A percentile compares a stretch with the other conserved stretches of the same genome.
These are phyloP conservation scores for Fragilaria radians DNA, from an alignment of 108 stramenopile species.

Conservation along the genomic window DNA sequence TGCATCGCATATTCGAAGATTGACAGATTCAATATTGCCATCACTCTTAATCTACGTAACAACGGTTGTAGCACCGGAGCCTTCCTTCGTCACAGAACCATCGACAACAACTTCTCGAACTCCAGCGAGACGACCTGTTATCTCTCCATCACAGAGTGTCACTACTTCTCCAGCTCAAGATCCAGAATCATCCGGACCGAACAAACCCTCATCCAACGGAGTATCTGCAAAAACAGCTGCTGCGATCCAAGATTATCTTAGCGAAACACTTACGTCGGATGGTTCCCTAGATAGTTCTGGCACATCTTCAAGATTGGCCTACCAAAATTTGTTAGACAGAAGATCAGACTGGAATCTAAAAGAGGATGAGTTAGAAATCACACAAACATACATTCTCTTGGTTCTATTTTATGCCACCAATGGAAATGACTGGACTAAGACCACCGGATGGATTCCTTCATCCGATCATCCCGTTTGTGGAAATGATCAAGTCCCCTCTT, in stretches of 20 bases:
- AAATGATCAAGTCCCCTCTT: neutral
- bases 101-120: too few species aligned
- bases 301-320: constrained; percentile 26
- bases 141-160: too few species aligned
- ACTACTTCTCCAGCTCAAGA: too few species aligned
- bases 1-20: too few species aligned
- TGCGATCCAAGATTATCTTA: constrained; percentile 15
- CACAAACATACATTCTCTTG: constrained; percentile 46
- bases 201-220: too few species aligned
- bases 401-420: constrained; percentile 40
- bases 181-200: too few species aligned
- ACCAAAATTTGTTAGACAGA: constrained; percentile 1
- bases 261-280: constrained; percentile 21
- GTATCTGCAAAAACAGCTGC: too few species aligned
- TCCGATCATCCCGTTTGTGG: constrained; percentile 14
- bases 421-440: constrained; percentile 48
- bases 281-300: constrained; percentile 13
- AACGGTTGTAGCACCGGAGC: constrained; percentile 51
- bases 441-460: constrained; percentile 16
- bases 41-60: constrained; percentile 44
- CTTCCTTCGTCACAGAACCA: constrained; percentile 20
- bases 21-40: too few species aligned
- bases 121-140: too few species aligned
- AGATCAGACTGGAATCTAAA: constrained; percentile 24
- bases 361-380: constrained; percentile 17